Conservation (phyloP, 345 rosid genomes). For the Populus nigra region DNA sequence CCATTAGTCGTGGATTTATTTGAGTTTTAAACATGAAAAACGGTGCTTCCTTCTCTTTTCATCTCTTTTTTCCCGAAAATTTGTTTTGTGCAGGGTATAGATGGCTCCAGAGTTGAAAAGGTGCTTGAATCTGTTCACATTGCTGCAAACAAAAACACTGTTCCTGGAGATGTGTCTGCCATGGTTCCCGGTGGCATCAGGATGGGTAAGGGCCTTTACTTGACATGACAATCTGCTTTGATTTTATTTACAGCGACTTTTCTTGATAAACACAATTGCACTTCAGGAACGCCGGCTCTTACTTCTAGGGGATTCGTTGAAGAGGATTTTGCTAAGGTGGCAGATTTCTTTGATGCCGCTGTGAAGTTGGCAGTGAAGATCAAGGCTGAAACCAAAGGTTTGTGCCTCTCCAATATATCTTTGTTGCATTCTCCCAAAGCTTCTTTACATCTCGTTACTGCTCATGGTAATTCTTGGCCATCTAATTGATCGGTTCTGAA, state of each 20-base stretch:
- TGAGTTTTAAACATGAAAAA: background rate
- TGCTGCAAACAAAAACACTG: conserved; percentile 98
- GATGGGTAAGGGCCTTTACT: conserved; percentile 63
- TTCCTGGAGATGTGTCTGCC: conserved; percentile 99
- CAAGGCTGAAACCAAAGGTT: conserved; percentile 87
- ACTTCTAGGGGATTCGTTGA: conserved; percentile 91
- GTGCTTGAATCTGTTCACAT: conserved; percentile 96
- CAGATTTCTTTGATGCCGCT: conserved; percentile 79
- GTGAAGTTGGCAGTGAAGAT: conserved; percentile 77
- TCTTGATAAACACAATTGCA: conserved; percentile 18
- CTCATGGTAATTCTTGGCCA: background rate
- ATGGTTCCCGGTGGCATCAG: conserved; percentile 99
- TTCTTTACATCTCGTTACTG: background rate
- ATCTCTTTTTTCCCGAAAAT: background rate
- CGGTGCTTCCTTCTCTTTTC: background rate
- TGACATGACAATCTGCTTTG: background rate
- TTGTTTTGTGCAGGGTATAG: conserved; percentile 63
- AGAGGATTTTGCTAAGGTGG: conserved; percentile 89
- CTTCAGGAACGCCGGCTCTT: conserved; percentile 91
- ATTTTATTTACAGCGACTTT: background rate
- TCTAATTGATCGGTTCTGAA: too few species aligned
- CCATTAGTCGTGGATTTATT: background rate
- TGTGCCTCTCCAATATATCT: conserved; percentile 1
- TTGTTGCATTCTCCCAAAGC: background rate
- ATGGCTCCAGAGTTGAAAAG: conserved; percentile 97